Conservation (phyloP, 139 green algal genomes). For the Asterochloris sp. region DNA sequence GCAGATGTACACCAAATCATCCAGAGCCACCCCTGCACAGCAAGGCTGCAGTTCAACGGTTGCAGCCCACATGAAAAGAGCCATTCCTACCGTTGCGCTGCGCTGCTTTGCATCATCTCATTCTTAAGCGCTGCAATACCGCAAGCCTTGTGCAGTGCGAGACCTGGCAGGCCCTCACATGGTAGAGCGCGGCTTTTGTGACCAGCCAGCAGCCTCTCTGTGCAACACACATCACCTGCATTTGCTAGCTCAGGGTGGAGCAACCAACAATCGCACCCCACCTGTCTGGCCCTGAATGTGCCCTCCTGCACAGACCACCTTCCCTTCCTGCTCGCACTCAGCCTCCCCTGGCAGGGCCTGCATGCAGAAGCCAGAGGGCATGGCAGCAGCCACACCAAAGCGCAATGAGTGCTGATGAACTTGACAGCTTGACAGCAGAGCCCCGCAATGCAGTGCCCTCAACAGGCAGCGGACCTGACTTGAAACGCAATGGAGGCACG, state of each 20-base stretch:
- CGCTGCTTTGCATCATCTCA: no score
- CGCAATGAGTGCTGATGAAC: background rate
- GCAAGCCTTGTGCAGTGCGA: no score
- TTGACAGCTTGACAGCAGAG: background rate
- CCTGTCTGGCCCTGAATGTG: constrained; percentile 81
- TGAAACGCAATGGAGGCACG: background rate
- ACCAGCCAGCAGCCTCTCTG: no score
- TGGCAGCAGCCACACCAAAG: background rate
- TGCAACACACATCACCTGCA: no score
- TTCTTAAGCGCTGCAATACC: no score
- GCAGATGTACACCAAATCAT: constrained; percentile 95
- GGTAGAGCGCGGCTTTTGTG: no score
- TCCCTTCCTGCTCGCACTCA: constrained; percentile 82
- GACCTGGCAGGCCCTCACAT: no score
- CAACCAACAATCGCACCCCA: background rate
- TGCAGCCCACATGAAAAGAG: background rate
- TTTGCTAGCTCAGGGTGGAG: no score
- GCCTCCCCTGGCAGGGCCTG: constrained; percentile 64
- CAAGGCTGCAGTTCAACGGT: background rate
- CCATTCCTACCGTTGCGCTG: background rate
- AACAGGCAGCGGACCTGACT: background rate
- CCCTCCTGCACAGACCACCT: constrained; percentile 87
- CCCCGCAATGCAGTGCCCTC: background rate
- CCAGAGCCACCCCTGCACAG: constrained; percentile 80
- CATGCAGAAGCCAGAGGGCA: background rate